phyloP scores from a whole-genome alignment of 176 grass and related monocot genomes.

The Urochloa ruziziensis region DNA sequence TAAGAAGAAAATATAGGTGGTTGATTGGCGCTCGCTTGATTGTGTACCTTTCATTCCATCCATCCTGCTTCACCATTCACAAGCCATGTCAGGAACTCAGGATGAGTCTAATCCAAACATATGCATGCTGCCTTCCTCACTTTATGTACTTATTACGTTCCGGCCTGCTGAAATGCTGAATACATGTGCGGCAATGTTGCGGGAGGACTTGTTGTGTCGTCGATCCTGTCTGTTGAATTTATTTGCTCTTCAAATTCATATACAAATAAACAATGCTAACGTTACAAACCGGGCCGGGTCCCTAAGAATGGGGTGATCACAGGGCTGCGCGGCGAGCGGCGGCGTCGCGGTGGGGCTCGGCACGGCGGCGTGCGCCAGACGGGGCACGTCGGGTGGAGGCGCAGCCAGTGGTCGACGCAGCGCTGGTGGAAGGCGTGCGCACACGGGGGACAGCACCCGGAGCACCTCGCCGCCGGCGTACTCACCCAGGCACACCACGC shows the following conservation, averaged over 20 bases:
- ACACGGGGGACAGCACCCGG: slow-evolving; percentile 51
- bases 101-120: no score
- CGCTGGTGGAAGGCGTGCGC: slow-evolving; percentile 49
- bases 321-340: neutral
- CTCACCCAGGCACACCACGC: slow-evolving; percentile 55
- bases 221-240: no score
- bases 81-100: no score
- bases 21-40: neutral
- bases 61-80: neutral
- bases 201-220: no score
- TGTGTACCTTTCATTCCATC: neutral
- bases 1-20: neutral
- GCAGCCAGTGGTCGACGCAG: slow-evolving; percentile 62
- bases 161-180: no score
- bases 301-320: no score
- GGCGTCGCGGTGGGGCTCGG: neutral
- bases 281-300: no score
- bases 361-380: slow-evolving; percentile 44
- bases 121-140: no score
- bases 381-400: slow-evolving; percentile 49
- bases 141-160: no score
- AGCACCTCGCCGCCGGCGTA: slow-evolving; percentile 35
- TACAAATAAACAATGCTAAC: no score
- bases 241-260: no score
- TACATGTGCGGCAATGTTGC: no score